A percentile compares a stretch with the other conserved stretches of the same genome.
Evolutionary conservation across 805 yeast genomes (phyloP).

Genomic region (Myxozyma melibiosi): DNA sequence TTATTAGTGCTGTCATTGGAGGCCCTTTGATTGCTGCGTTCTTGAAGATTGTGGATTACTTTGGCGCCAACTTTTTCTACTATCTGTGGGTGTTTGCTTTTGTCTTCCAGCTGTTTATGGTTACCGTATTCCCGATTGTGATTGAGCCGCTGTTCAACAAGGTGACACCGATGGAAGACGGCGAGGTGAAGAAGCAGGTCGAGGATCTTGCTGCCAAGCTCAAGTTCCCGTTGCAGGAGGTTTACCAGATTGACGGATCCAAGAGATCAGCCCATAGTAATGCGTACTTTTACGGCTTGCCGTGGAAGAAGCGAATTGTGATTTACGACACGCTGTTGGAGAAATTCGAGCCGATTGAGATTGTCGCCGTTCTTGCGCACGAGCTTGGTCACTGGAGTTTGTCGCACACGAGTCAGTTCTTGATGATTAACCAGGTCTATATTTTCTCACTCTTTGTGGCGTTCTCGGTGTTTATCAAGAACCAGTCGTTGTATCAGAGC

Average conservation of each 20-base stretch:
- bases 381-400: constrained; percentile 98
- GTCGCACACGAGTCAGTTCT: constrained; percentile 79
- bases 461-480: constrained; percentile 79
- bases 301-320: constrained; percentile 96
- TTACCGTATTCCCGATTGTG: constrained; percentile 71
- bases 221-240: constrained; percentile 81
- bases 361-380: constrained; percentile 95
- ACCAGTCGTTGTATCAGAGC: constrained; percentile 71
- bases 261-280: constrained; percentile 95
- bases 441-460: constrained; percentile 65
- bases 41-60: constrained; percentile 76
- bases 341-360: constrained; percentile 73
- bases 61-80: constrained; percentile 77
- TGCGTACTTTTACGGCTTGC: constrained; percentile 94
- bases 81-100: constrained; percentile 76
- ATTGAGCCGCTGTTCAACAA: constrained; percentile 94
- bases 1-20: constrained; percentile 61
- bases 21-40: constrained; percentile 74
- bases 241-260: constrained; percentile 95
- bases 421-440: constrained; percentile 66
- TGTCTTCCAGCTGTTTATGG: constrained; percentile 67
- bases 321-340: constrained; percentile 88
- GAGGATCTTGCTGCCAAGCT: constrained; percentile 75
- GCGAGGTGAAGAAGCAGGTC: constrained; percentile 80
- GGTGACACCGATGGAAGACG: constrained; percentile 84